Conservation (phyloP, 148 eudicot genomes). For the Nepenthes mirabilis region DNA sequence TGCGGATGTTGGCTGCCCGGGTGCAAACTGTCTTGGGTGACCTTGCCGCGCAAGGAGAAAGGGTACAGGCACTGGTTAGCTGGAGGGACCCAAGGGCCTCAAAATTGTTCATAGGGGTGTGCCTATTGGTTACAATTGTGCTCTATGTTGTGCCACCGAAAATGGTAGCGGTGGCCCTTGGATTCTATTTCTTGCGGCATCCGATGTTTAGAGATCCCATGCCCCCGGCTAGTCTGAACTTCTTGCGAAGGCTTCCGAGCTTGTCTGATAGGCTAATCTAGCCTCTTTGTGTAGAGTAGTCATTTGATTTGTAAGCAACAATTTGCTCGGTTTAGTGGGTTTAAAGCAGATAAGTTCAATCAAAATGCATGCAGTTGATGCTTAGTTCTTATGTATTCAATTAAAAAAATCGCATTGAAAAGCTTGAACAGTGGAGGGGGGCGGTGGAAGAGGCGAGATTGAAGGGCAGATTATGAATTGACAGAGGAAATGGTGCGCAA, state of each 20-base stretch:
- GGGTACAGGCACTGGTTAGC: slow-evolving; percentile 87
- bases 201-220: slow-evolving; percentile 98
- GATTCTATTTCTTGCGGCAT: slow-evolving; percentile 88
- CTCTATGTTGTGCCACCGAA: slow-evolving; percentile 80
- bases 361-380: too few relatives aligned
- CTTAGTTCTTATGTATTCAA: too few relatives aligned
- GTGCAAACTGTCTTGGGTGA: slow-evolving; percentile 92
- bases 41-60: slow-evolving; percentile 86
- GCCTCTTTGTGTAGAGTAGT: background rate
- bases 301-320: background rate
- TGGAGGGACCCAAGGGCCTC: slow-evolving; percentile 99
- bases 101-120: slow-evolving; percentile 72
- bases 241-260: slow-evolving; percentile 86
- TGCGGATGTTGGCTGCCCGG: slow-evolving; percentile 69
- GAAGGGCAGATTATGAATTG: too few relatives aligned
- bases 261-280: slow-evolving; percentile 82
- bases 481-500: too few relatives aligned
- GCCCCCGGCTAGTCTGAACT: slow-evolving; percentile 88
- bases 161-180: slow-evolving; percentile 97
- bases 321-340: slow-evolving; percentile 1
- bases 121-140: slow-evolving; percentile 50
- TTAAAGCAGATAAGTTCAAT: too few relatives aligned
- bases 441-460: too few relatives aligned
- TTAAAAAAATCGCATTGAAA: too few relatives aligned
- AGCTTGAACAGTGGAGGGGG: too few relatives aligned